Conservation (phyloP, 768 basidiomycete species). For the Russula abietina region DNA sequence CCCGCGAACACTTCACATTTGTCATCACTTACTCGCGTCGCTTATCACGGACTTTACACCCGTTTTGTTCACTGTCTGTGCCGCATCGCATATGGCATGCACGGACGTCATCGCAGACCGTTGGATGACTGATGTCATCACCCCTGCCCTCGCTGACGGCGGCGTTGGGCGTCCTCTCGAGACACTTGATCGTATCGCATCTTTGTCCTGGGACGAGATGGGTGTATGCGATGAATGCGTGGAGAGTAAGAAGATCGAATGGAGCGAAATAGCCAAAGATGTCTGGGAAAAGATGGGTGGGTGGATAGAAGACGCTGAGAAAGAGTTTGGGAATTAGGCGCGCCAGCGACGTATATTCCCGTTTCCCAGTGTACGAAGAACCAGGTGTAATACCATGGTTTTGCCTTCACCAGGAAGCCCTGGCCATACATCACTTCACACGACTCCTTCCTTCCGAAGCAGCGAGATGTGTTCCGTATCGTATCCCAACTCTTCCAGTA, state of each 20-base stretch:
- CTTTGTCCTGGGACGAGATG: constrained; percentile 49
- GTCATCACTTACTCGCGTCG: constrained; percentile 29
- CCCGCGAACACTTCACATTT: constrained; percentile 26
- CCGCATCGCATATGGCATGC: constrained; percentile 68
- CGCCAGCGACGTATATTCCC: not conserved
- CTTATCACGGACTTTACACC: constrained; percentile 68
- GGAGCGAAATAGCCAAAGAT: constrained; percentile 51
- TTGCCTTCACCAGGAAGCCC: not conserved
- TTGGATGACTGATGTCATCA: constrained; percentile 69
- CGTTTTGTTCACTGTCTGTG: constrained; percentile 61
- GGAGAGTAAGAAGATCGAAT: constrained; percentile 55
- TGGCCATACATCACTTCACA: constrained; percentile 3
- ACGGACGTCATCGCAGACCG: constrained; percentile 64
- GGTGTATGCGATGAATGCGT: constrained; percentile 58
- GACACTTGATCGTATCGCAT: constrained; percentile 53
- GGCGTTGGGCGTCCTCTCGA: constrained; percentile 70
- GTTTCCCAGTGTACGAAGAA: not conserved
- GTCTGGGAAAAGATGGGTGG: constrained; percentile 57
- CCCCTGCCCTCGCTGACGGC: constrained; percentile 53
- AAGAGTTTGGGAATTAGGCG: constrained; percentile 11
- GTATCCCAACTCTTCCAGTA: constrained; percentile 20
- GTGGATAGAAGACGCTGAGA: constrained; percentile 41
- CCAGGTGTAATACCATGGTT: not conserved
- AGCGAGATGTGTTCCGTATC: constrained; percentile 13
- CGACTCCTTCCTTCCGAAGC: constrained; percentile 18